Evolutionary conservation across 805 yeast genomes (phyloP), one percentile per base, ranked within the genome.

Genomic region (Pichia sporocuriosa): DNA sequence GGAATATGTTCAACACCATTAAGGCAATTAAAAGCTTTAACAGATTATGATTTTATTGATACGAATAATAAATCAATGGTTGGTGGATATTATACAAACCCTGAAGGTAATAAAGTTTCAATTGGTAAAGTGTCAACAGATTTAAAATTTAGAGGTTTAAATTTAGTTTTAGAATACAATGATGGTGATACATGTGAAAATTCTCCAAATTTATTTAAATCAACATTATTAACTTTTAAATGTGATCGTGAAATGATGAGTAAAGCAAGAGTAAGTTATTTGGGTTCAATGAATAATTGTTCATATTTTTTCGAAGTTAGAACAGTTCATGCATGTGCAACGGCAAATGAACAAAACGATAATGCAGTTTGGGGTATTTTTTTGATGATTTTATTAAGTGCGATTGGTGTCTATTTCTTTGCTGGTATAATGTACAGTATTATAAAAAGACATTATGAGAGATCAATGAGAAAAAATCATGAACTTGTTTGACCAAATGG

Each of bases 291-390:
- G 32, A 75, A 85, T 57, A 84, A 87, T 47, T 87, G 96, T 61
- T 77, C 81, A 28, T 87, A 84, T 59, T 75, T 81, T 55, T 87
- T 87, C 58, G 96, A 87, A 55, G 87, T 86, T 25, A 65, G 87
- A 49, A 84, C 95, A 4, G 78, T 84, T 32, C 83, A 81, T 62
- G 96, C 95, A 0, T 87, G 96, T 60, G 85, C 95, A 0, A 81
- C 88, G 1, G 77, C 84, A 9, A 78, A 80, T 39, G 73, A 78
- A 51, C 75, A 71, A 11, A 81, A 80, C 53, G 77, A 82, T 45
- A 61, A 75, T 41, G 79, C 81, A 15, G 77, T 81, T 3, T 70
- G 82, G 39, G 76, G 84, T 67, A 77, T 83, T 37, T 80, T 83
- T 49, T 46, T 76, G 15, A 64, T 77, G 32, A 79, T 81, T 9